Evolutionary conservation across 2,329 filamentous ascomycete genomes (phyloP).

Genomic region (Microcyclosporella mali): DNA sequence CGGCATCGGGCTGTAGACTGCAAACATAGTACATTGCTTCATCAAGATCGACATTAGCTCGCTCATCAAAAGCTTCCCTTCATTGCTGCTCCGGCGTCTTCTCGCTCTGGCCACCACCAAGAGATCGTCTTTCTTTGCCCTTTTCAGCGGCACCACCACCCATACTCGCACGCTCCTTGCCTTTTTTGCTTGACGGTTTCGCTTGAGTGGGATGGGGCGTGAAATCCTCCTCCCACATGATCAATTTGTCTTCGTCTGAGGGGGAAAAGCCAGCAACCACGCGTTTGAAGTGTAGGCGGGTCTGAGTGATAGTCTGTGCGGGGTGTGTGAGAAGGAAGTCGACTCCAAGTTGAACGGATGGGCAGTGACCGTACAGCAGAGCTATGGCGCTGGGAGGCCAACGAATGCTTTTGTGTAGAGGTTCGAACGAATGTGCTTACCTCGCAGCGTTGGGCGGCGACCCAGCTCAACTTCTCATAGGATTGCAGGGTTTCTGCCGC

Average conservation of each 20-base stretch:
- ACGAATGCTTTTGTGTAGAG: no score
- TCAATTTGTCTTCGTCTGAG: constrained; percentile 15
- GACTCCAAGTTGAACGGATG: no score
- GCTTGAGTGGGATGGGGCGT: constrained; percentile 17
- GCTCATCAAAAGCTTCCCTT: neutral
- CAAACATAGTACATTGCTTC: no score
- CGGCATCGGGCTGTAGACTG: no score
- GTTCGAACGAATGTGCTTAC: no score
- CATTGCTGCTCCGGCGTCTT: neutral
- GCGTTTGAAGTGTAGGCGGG: constrained; percentile 28
- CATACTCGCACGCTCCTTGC: constrained; percentile 19
- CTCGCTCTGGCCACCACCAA: neutral
- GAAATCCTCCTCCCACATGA: constrained; percentile 25
- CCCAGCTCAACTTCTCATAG: constrained; percentile 30
- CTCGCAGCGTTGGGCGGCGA: constrained; percentile 24
- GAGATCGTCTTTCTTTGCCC: constrained; percentile 2
- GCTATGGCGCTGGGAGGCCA: no score
- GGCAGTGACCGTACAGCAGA: no score
- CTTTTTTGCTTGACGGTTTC: constrained; percentile 17
- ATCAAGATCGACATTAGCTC: no score
- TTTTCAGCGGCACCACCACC: constrained; percentile 8
- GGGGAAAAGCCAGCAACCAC: constrained; percentile 25
- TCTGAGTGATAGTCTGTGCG: constrained; percentile 28
- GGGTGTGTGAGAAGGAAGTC: neutral
- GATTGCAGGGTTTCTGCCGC: constrained; percentile 27